Conservation (phyloP, 2,329 filamentous ascomycete species). For the Byssothecium circinans region DNA sequence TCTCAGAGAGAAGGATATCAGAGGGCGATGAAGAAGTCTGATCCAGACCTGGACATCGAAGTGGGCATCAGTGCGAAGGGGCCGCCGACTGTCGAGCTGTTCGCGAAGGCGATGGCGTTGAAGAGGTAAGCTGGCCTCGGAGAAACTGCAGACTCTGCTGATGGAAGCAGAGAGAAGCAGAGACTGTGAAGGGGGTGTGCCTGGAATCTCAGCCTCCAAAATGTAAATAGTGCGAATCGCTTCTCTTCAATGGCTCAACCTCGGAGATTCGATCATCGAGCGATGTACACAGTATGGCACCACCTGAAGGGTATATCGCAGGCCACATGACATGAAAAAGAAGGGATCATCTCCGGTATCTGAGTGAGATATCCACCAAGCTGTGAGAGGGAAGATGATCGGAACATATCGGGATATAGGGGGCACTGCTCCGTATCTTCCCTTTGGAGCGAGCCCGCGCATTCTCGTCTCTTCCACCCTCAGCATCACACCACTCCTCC, state of each 20-base stretch:
- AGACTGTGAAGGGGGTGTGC: background rate
- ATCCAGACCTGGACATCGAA: slow-evolving; percentile 48
- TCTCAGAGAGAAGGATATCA: slow-evolving; percentile 33
- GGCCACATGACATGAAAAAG: too few species aligned
- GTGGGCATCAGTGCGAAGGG: slow-evolving; percentile 31
- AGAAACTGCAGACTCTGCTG: background rate
- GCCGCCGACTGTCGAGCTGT: slow-evolving; percentile 20
- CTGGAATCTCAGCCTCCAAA: background rate
- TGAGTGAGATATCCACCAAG: too few species aligned
- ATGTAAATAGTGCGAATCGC: too few species aligned
- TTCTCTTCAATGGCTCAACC: background rate
- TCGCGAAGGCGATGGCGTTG: slow-evolving; percentile 24
- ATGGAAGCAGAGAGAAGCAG: background rate
- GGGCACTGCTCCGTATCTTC: background rate
- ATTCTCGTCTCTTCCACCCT: background rate
- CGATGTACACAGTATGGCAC: background rate
- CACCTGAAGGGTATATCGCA: background rate
- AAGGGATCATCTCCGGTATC: too few species aligned
- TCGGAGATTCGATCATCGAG: background rate
- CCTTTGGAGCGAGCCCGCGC: background rate
- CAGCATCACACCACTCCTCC: background rate
- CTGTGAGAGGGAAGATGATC: background rate
- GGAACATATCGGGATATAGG: background rate
- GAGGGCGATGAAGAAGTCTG: slow-evolving; percentile 59
- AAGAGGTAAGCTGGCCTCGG: slow-evolving; percentile 21